Evolutionary conservation across 2,329 filamentous ascomycete species (phyloP), one percentile per base, ranked within the genome.

Genomic region (Simplicillium aogashimaense): DNA sequence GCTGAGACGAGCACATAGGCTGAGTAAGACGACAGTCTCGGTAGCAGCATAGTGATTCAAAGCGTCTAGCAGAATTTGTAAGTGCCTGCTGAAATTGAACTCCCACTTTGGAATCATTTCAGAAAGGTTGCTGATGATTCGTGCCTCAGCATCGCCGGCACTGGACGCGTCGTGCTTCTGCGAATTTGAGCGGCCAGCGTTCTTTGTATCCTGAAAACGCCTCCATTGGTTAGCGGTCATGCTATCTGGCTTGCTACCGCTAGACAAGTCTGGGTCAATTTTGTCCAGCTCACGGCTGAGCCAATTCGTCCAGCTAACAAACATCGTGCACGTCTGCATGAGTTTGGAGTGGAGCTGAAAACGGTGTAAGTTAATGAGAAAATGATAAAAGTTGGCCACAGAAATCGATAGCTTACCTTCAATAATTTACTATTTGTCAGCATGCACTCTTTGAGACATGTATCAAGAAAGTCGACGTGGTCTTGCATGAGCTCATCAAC

Each of bases 401-500:
- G 10, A 25, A 31, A 7, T 17, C 9, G 32, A 34, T 32, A 11
- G 61, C 70, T 48, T 73, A 95, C 90, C 63, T 87, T 83, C 6
- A 98, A 66, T 7, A 98, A 72, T 65, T 95, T 95, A 56, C 86
- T 87, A 60, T 98, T 95, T 15, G 92, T 98, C 48, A 98, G 72
- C 88, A 97, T 97, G 67, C 92, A 97, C 65, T 97, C 92, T 64
- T 97, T 98, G 53, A 98, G 70, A 59, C 92, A 98, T 4, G 92
- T 97, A 53, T 95, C 92, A 36, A 98, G 67, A 59, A 98, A 98
- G 63, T 97, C 92, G 44, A 98, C 89, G 63, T 98, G 92, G 55
- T 97, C 89, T 64, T 97, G 87, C 92, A 98, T 98, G 55, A 98
- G 66, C 64, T 97, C 88, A 55, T 98, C 92, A 1, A 98, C 92